These are phyloP conservation scores for Pythium monospermum DNA, from an alignment of 352 stramenopile species.

Conservation along the genomic window DNA sequence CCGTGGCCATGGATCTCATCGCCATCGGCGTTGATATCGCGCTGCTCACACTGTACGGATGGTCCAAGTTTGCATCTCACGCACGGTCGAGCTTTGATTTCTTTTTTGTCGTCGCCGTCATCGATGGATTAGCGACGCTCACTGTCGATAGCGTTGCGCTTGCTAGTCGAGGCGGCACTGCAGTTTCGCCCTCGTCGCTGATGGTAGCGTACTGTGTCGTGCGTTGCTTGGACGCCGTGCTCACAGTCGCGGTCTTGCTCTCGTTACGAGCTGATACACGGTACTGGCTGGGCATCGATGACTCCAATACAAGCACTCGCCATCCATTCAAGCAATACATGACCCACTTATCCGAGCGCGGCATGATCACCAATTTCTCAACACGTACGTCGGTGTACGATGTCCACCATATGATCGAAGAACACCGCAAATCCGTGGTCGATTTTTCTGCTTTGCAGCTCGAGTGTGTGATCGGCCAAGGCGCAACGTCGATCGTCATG, in stretches of 20 bases:
- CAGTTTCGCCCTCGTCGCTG: constrained; percentile 20
- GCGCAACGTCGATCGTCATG: constrained; percentile 82
- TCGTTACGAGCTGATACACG: constrained; percentile 74
- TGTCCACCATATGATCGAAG: constrained; percentile 86
- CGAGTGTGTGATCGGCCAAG: constrained; percentile 74
- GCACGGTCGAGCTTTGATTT: constrained; percentile 80
- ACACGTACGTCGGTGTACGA: constrained; percentile 86
- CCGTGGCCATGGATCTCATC: constrained; percentile 42
- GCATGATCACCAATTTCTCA: constrained; percentile 86
- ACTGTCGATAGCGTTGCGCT: constrained; percentile 49
- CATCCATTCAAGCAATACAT: constrained; percentile 74
- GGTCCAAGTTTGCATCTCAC: constrained; percentile 75
- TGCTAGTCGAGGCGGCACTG: constrained; percentile 23
- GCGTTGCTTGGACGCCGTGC: constrained; percentile 47
- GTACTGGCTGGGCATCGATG: constrained; percentile 82
- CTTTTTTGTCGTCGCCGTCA: constrained; percentile 63
- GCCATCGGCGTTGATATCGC: constrained; percentile 47
- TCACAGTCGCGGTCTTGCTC: constrained; percentile 65
- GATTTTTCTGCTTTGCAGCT: constrained; percentile 71
- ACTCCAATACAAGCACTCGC: constrained; percentile 34
- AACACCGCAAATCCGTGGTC: constrained; percentile 76
- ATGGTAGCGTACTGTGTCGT: constrained; percentile 50
- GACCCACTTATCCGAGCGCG: constrained; percentile 67
- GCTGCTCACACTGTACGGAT: constrained; percentile 67
- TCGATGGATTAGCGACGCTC: constrained; percentile 41